Evolutionary conservation across 1,139 yeast species (phyloP).

Genomic region (Geotrichum bryndzae): DNA sequence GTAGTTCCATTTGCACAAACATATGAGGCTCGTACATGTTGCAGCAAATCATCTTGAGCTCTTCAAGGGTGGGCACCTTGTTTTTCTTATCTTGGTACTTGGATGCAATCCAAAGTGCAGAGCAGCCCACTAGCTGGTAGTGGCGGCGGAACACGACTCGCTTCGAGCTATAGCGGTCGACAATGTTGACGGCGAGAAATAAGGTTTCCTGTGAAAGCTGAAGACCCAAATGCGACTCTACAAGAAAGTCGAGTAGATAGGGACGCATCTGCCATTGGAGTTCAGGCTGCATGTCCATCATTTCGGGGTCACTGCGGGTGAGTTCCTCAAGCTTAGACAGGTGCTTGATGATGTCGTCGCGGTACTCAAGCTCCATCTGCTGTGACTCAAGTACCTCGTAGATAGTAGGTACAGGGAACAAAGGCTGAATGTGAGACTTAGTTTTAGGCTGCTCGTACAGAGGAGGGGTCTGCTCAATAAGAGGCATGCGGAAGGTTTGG

Average conservation of each 20-base stretch:
- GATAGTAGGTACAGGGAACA: not conserved
- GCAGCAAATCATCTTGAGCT: conserved; percentile 72
- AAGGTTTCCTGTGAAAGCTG: conserved; percentile 73
- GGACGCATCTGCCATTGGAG: conserved; percentile 93
- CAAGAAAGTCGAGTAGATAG: conserved; percentile 69
- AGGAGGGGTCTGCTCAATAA: conserved; percentile 3
- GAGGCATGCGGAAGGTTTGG: conserved; percentile 6
- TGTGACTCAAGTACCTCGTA: conserved; percentile 11
- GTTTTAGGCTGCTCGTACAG: not conserved
- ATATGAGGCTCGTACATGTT: conserved; percentile 80
- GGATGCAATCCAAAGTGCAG: conserved; percentile 92
- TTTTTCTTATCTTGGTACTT: conserved; percentile 86
- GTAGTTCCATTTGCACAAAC: conserved; percentile 95
- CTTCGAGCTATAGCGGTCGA: conserved; percentile 86
- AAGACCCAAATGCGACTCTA: conserved; percentile 75
- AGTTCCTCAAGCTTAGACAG: conserved; percentile 5
- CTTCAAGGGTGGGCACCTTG: conserved; percentile 74
- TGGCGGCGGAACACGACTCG: conserved; percentile 89
- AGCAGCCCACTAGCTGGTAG: conserved; percentile 87
- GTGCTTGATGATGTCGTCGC: conserved; percentile 4
- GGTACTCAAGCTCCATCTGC: conserved; percentile 12
- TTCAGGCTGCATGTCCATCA: conserved; percentile 91
- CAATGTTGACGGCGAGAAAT: conserved; percentile 70
- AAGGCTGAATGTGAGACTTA: not conserved
- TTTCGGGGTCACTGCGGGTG: conserved; percentile 36